phyloP scores from a whole-genome alignment of 306 rosid species.

The Erythrophleum fordii region DNA sequence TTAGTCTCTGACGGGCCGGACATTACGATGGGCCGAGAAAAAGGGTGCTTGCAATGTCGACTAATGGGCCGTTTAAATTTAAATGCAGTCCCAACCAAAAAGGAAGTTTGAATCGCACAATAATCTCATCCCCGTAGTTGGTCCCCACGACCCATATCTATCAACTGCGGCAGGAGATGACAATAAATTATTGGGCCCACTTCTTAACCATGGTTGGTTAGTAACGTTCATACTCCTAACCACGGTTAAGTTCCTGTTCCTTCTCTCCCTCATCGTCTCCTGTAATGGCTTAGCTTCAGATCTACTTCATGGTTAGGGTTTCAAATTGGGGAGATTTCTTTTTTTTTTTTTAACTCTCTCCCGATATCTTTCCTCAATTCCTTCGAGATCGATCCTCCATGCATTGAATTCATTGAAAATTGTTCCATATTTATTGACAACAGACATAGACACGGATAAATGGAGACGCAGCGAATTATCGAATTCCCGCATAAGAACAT shows the following conservation, averaged over 20 bases:
- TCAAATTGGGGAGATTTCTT: conserved; percentile 19
- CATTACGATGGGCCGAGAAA: neutral
- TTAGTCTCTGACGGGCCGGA: neutral
- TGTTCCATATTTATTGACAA: conserved; percentile 7
- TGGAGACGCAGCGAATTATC: conserved; percentile 78
- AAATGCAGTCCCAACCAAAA: neutral
- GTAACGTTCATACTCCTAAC: conserved; percentile 37
- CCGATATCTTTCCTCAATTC: neutral
- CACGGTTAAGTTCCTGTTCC: conserved; percentile 45
- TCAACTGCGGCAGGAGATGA: neutral
- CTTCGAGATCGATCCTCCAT: conserved; percentile 9
- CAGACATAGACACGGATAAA: conserved; percentile 39
- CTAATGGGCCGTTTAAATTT: neutral
- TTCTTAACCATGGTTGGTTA: conserved; percentile 41
- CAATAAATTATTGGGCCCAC: conserved; percentile 1
- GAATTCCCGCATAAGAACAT: conserved; percentile 73
- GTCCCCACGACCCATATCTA: neutral
- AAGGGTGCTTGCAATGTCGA: too few species aligned
- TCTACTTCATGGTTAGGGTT: conserved; percentile 54
- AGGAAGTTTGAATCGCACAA: neutral
- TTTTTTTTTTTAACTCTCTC: neutral
- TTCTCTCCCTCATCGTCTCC: conserved; percentile 19
- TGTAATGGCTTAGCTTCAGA: conserved; percentile 30
- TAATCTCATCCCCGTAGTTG: neutral
- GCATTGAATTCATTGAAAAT: conserved; percentile 16